Base-by-base conservation (phyloP, 805 yeast species). In the Saccharomycopsis selenospora region DNA sequence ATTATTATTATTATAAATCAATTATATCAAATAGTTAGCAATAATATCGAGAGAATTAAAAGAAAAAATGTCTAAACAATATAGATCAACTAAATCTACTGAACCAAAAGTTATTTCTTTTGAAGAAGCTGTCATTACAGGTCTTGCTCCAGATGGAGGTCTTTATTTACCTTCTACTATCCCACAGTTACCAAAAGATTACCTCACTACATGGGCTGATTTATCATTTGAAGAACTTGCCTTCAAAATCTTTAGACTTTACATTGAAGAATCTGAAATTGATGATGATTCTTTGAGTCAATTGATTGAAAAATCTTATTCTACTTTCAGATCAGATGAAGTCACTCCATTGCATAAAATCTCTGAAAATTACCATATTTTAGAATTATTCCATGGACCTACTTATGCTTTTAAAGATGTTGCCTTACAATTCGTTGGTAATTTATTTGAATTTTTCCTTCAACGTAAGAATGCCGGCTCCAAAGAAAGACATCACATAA, bases 341-440 rank as follows among this genome's bases (percentile, higher is more conserved):
- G 87, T 93, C 44, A 90, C 99, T 17, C 99, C 99, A 23, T 66
- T 89, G 43, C 77, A 72, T 28, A 66, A 66, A 36, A 72, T 83
- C 46, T 76, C 85, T 52, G 80, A 81, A 56, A 70, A 71, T 41
- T 69, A 91, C 52, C 83, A 86, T 63, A 69, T 93, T 48, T 73
- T 93, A 60, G 99, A 93, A 68, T 74, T 93, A 51, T 93, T 93
- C 80, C 99, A 93, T 63, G 99, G 99, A 30, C 99, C 99, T 55
- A 93, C 99, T 3, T 93, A 91, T 62, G 99, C 99, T 13, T 93
- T 93, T 75, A 93, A 93, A 68, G 99, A 93, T 65, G 99, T 93
- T 55, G 99, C 99, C 3, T 76, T 93, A 62, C 99, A 93, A 67
- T 91, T 93, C 66, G 95, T 93, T 43, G 99, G 99, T 58, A 93